Evolutionary conservation across 306 rosid species (phyloP).

Genomic region (Quercus cerris): DNA sequence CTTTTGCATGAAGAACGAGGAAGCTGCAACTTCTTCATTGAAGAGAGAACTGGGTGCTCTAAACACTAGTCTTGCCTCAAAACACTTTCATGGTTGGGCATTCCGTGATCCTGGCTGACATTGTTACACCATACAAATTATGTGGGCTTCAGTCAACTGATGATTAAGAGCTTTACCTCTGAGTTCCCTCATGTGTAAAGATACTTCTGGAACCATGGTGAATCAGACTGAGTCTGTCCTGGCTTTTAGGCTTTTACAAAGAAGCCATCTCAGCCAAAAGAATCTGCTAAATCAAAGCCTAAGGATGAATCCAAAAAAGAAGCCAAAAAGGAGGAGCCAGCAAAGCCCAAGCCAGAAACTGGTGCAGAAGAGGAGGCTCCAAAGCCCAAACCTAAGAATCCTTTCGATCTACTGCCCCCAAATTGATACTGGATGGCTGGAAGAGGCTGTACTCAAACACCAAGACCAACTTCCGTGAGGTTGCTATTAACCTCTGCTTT

Average conservation of each 20-base stretch:
- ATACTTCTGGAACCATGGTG: constrained; percentile 91
- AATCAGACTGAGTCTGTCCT: constrained; percentile 58
- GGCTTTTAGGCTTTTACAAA: constrained; percentile 16
- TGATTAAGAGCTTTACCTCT: constrained; percentile 68
- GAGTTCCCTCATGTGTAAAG: constrained; percentile 90
- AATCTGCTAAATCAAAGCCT: constrained; percentile 53
- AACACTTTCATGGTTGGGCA: constrained; percentile 82
- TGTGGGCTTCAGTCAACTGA: constrained; percentile 29
- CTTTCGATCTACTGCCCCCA: constrained; percentile 87
- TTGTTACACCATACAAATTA: constrained; percentile 47
- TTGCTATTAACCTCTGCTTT: constrained; percentile 47
- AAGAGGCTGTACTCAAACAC: constrained; percentile 91
- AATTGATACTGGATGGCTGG: constrained; percentile 90
- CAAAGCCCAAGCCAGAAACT: constrained; percentile 42
- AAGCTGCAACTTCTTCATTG: constrained; percentile 48
- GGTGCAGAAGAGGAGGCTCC: constrained; percentile 65
- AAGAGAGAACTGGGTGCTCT: constrained; percentile 69
- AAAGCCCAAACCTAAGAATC: constrained; percentile 80
- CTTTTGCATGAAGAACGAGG: constrained; percentile 60
- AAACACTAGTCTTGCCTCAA: constrained; percentile 63
- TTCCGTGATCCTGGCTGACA: constrained; percentile 76
- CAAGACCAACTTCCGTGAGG: constrained; percentile 88
- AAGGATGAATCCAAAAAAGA: constrained; percentile 69
- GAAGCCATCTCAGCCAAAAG: constrained; percentile 72
- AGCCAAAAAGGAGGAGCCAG: constrained; percentile 38